These are phyloP conservation scores for Passalora sequoiae DNA, from an alignment of 2,329 filamentous ascomycete species.

Conservation along the genomic window DNA sequence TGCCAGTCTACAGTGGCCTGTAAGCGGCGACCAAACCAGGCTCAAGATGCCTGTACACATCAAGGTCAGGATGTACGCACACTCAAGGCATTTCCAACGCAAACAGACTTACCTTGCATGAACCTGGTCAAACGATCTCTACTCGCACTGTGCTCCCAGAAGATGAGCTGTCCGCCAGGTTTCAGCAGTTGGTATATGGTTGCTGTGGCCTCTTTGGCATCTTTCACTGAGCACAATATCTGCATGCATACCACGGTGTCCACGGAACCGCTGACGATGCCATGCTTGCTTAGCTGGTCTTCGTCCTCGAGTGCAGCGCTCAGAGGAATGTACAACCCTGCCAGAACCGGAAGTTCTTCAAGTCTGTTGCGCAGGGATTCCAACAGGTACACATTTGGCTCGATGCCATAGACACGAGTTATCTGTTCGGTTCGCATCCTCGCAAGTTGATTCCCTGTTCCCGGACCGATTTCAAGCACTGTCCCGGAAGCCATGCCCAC, in stretches of 20 bases:
- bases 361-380: background rate
- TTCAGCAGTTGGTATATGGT: too few relatives aligned
- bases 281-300: background rate
- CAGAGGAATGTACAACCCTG: slow-evolving; percentile 1
- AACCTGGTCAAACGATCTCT: too few relatives aligned
- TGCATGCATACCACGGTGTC: slow-evolving; percentile 12
- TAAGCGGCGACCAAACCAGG: too few relatives aligned
- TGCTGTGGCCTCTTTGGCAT: background rate
- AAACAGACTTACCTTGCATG: too few relatives aligned
- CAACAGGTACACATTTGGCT: slow-evolving; percentile 5
- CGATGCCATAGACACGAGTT: slow-evolving; percentile 4
- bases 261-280: slow-evolving; percentile 4
- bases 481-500: slow-evolving; percentile 3
- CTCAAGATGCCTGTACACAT: too few relatives aligned
- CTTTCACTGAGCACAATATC: slow-evolving; percentile 8
- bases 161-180: too few relatives aligned
- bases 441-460: slow-evolving; percentile 8
- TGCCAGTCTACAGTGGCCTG: too few relatives aligned
- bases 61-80: too few relatives aligned
- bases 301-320: slow-evolving; percentile 6
- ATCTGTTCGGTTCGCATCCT: background rate
- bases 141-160: too few relatives aligned
- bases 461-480: slow-evolving; percentile 5
- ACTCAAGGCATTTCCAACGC: too few relatives aligned
- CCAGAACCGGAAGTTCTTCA: background rate